Base-by-base conservation (phyloP, 2,329 filamentous ascomycete genomes). In the Nothophoma quercina region DNA sequence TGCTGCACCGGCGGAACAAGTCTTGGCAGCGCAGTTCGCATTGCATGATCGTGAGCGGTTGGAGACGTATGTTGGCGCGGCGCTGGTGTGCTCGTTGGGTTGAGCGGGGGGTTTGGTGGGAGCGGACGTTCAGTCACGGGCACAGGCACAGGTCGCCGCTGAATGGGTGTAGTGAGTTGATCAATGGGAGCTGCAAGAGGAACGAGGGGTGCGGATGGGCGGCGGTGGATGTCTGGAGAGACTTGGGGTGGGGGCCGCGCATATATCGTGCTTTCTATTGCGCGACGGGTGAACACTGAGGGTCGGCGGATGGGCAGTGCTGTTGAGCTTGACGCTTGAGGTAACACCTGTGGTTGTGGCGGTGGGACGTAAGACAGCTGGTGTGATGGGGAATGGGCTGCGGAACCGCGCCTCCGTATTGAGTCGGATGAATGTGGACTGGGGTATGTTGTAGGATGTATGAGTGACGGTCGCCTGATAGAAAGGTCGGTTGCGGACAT, bases 391-490 rank as follows among this genome's bases (percentile, higher is more conserved):
- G 56, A 51, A 7, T 48, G 63, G 7, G 60, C 48, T n/a, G 67
- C 41, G 18, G 66, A 68, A 26, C 67, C 64, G n/a, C 67, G 59
- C 21, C 68, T 53, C 13, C 63, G 64, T n/a, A 62, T 48, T 1
- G 63, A 56, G 7, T 41, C 39, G 4, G 59, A 55, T 5, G 60
- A 61, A 41, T 65, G 64, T 2, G 65, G 70, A n/a, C 49, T 63
- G 1, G 71, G 71, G 48, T 65, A 73, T 9, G 71, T 74, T 1
- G 64, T 68, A 12, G 69, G 70, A 29, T 74, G 71, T 16, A 72
- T 52, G 4, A 74, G 58, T 1, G 70, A 68, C 2, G 70, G 70
- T 1, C 68, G 63, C 15, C 58, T 55, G 4, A 51, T 49, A 13
- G 65, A 58, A n/a, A 69, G 45, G 39, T 69, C 62, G 34, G 60